Evolutionary conservation across 75 land plant genomes (phyloP).

Genomic region (Picea sitchensis): DNA sequence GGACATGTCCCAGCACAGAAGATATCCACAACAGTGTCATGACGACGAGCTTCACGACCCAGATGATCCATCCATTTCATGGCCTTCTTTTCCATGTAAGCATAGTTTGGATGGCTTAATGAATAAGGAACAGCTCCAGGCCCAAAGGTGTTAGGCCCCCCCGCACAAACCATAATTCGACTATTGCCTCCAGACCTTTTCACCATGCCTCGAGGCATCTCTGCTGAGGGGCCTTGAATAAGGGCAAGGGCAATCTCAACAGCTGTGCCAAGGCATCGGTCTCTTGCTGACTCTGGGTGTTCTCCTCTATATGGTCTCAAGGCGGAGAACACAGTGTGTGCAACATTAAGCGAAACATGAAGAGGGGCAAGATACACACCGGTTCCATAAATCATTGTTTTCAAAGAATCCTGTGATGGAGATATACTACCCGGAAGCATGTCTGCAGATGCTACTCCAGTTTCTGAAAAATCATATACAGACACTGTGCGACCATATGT

Average conservation of each 20-base stretch:
- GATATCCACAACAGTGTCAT: slow-evolving; percentile 78
- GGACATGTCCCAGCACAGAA: slow-evolving; percentile 99
- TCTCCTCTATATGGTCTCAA: slow-evolving; percentile 73
- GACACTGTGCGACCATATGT: slow-evolving; percentile 91
- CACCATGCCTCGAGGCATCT: slow-evolving; percentile 63
- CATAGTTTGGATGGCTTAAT: slow-evolving; percentile 85
- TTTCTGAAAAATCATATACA: slow-evolving; percentile 92
- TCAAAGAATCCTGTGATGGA: slow-evolving; percentile 72
- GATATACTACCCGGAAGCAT: slow-evolving; percentile 78
- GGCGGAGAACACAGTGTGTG: slow-evolving; percentile 78
- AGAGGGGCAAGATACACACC: slow-evolving; percentile 89
- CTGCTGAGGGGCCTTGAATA: slow-evolving; percentile 90
- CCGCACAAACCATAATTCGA: slow-evolving; percentile 86
- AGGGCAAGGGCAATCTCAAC: slow-evolving; percentile 93
- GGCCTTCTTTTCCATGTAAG: slow-evolving; percentile 82
- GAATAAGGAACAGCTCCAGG: slow-evolving; percentile 96
- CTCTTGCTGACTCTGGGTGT: slow-evolving; percentile 73
- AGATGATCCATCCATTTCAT: slow-evolving; percentile 92
- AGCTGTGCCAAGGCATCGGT: slow-evolving; percentile 90
- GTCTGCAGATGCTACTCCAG: slow-evolving; percentile 90
- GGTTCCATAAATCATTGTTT: slow-evolving; percentile 87
- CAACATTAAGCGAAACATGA: slow-evolving; percentile 80
- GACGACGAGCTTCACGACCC: slow-evolving; percentile 72
- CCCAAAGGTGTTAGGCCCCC: slow-evolving; percentile 94
- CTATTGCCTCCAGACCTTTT: slow-evolving; percentile 86